These are phyloP conservation scores for Neurospora sp. DNA, from an alignment of 2,329 filamentous ascomycete genomes.

Conservation along the genomic window DNA sequence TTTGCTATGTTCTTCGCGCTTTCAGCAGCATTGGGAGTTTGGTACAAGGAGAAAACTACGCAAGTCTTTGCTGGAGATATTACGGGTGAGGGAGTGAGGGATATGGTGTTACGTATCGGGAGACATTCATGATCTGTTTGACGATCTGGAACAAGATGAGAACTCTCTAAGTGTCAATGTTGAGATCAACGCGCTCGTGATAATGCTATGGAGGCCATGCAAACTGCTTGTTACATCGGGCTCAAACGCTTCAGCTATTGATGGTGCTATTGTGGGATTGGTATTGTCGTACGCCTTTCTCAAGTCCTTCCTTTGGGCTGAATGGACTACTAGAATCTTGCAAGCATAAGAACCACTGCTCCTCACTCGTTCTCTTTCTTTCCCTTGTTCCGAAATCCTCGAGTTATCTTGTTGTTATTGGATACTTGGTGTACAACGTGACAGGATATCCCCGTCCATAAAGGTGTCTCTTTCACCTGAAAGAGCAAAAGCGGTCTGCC, in stretches of 20 bases:
- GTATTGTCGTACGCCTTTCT: neutral
- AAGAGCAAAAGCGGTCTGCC: neutral
- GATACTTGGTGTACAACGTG: neutral
- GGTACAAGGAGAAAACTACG: neutral
- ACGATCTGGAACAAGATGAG: neutral
- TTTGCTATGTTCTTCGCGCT: neutral
- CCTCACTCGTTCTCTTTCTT: neutral
- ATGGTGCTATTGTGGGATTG: neutral
- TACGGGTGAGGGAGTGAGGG: neutral
- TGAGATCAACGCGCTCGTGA: neutral
- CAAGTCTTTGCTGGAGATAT: neutral
- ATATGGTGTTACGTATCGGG: neutral
- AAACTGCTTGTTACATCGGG: neutral
- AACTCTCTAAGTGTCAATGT: neutral
- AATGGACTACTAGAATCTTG: neutral
- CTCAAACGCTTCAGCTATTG: neutral
- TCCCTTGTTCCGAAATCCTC: neutral
- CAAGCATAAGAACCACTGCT: neutral
- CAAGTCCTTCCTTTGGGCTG: neutral
- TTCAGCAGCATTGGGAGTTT: neutral
- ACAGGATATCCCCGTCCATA: neutral
- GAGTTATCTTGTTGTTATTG: neutral
- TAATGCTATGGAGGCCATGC: neutral
- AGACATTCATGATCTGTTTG: neutral
- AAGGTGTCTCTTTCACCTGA: neutral